Evolutionary conservation across 2,329 filamentous ascomycete species (phyloP).

Genomic region (Trichothecium roseum): DNA sequence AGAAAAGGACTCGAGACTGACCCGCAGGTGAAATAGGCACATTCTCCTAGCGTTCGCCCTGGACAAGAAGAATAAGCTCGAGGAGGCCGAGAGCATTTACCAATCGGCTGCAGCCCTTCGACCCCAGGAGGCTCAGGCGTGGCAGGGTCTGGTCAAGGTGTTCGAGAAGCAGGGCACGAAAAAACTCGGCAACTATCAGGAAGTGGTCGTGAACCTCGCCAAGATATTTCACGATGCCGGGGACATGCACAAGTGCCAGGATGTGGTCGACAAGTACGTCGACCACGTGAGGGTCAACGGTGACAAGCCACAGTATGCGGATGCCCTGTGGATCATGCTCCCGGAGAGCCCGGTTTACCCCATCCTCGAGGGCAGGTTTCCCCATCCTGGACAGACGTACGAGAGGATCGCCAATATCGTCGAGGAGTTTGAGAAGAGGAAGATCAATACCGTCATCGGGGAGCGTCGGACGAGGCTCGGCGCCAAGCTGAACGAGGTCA

Average conservation of each 20-base stretch:
- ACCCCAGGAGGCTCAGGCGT: slow-evolving; percentile 69
- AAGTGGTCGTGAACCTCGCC: slow-evolving; percentile 63
- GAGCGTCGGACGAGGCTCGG: slow-evolving; percentile 82
- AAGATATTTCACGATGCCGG: slow-evolving; percentile 61
- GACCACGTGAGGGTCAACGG: slow-evolving; percentile 65
- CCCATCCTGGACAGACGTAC: slow-evolving; percentile 71
- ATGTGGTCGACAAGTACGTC: slow-evolving; percentile 70
- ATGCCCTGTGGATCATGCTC: slow-evolving; percentile 65
- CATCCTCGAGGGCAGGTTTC: slow-evolving; percentile 73
- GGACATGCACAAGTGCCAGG: slow-evolving; percentile 52
- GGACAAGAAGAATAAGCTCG: slow-evolving; percentile 62
- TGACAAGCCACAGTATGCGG: slow-evolving; percentile 61
- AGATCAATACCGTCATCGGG: slow-evolving; percentile 81
- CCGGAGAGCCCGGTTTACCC: slow-evolving; percentile 74
- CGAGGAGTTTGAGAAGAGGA: slow-evolving; percentile 78
- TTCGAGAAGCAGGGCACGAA: slow-evolving; percentile 67
- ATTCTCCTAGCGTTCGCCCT: slow-evolving; percentile 82
- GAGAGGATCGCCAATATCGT: slow-evolving; percentile 72
- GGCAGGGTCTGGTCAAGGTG: slow-evolving; percentile 79
- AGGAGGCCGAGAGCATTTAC: slow-evolving; percentile 71
- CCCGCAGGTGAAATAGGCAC: slow-evolving; percentile 38
- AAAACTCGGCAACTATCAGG: slow-evolving; percentile 64
- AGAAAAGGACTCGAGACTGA: too few relatives aligned
- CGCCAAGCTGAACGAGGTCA: slow-evolving; percentile 74
- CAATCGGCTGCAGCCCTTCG: slow-evolving; percentile 60